phyloP scores from a whole-genome alignment of 331 rosid species.

The Arachis monticola region DNA sequence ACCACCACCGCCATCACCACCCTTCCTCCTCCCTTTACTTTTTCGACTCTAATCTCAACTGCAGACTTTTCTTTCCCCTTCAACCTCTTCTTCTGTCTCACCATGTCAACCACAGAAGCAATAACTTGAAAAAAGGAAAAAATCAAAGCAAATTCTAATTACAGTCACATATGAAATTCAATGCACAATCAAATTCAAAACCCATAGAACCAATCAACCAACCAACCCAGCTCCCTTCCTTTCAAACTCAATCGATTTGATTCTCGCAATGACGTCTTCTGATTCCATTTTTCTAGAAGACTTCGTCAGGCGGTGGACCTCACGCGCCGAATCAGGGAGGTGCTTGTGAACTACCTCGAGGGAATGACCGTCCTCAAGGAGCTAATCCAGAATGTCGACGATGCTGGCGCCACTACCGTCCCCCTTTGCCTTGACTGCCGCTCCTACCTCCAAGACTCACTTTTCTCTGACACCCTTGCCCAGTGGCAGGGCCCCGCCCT shows the following conservation, averaged over 20 bases:
- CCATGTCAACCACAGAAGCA: no score
- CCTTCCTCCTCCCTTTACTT: no score
- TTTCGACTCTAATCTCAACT: no score
- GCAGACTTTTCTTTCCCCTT: no score
- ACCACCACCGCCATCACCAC: no score
- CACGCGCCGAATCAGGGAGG: conserved; percentile 95
- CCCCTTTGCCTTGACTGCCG: conserved; percentile 87
- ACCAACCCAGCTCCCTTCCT: no score
- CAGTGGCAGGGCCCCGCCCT: conserved; percentile 96
- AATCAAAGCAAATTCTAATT: neutral
- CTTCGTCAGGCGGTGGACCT: conserved; percentile 95
- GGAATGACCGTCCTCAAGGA: conserved; percentile 96
- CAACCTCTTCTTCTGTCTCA: no score
- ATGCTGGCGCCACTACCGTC: conserved; percentile 92
- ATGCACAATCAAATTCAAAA: conserved; percentile 20
- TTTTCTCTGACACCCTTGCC: conserved; percentile 64
- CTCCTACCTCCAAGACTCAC: conserved; percentile 56
- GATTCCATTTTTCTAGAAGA: conserved; percentile 81
- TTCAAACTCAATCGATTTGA: conserved; percentile 28
- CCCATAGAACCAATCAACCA: neutral
- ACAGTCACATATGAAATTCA: neutral
- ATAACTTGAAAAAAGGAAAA: no score
- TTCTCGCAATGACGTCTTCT: conserved; percentile 54
- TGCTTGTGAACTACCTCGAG: conserved; percentile 89
- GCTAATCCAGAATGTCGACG: conserved; percentile 95